phyloP scores from a whole-genome alignment of 2,329 filamentous ascomycete species.

The Paracorniculantispora psalliotae region DNA sequence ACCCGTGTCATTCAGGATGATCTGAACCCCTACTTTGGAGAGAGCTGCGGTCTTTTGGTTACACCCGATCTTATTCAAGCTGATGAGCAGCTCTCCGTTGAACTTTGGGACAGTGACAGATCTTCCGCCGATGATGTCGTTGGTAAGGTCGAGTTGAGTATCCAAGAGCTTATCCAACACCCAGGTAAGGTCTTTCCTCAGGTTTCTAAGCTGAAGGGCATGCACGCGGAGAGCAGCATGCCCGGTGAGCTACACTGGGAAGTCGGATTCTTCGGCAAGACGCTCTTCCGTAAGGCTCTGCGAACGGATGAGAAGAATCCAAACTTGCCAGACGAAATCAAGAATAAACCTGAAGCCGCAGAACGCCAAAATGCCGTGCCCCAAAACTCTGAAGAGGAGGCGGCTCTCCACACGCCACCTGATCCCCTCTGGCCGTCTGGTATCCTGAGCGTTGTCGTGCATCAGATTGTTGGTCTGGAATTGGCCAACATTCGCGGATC shows the following conservation, averaged over 20 bases:
- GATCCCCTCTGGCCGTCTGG: constrained; percentile 96
- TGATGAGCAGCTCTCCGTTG: constrained; percentile 86
- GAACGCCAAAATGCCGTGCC: constrained; percentile 75
- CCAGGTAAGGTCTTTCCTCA: constrained; percentile 91
- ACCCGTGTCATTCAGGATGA: constrained; percentile 94
- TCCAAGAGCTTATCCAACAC: constrained; percentile 90
- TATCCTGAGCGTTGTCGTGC: constrained; percentile 77
- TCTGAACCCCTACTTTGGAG: constrained; percentile 87
- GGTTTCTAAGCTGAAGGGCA: constrained; percentile 73
- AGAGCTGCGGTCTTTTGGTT: constrained; percentile 78
- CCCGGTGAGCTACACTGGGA: constrained; percentile 94
- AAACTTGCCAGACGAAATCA: constrained; percentile 67
- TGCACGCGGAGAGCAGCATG: constrained; percentile 82
- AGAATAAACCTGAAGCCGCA: constrained; percentile 71
- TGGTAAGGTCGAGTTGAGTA: constrained; percentile 87
- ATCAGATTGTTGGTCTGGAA: constrained; percentile 93
- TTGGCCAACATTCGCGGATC: constrained; percentile 88
- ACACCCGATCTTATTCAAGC: constrained; percentile 88
- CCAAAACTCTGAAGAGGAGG: constrained; percentile 68
- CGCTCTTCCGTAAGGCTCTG: constrained; percentile 77
- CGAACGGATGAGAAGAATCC: constrained; percentile 83
- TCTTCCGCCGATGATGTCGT: constrained; percentile 92
- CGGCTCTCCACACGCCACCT: constrained; percentile 82
- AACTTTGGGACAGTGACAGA: constrained; percentile 94
- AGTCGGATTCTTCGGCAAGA: constrained; percentile 91